Conservation (phyloP, 768 basidiomycete genomes). For the Aureoboletus auriporus region DNA sequence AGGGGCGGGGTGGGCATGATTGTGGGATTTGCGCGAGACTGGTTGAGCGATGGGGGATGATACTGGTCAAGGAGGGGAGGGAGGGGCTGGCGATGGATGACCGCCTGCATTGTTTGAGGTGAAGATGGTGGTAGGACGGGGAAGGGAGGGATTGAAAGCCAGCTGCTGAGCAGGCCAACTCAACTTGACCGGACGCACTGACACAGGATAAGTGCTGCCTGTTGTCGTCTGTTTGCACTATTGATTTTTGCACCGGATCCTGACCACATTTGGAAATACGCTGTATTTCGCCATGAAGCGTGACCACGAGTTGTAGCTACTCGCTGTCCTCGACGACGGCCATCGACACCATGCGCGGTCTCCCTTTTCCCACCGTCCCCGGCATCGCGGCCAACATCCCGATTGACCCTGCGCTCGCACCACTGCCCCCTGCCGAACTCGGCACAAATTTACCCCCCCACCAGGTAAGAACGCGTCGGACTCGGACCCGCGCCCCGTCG, state of each 20-base stretch:
- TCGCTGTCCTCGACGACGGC: conserved; percentile 38
- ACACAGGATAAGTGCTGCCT: conserved; percentile 31
- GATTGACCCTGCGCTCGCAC: conserved; percentile 71
- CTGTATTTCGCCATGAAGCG: conserved; percentile 19
- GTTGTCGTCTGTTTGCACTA: conserved; percentile 24
- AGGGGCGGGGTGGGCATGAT: conserved; percentile 70
- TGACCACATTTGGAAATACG: conserved; percentile 6
- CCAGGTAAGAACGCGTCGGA: conserved; percentile 34
- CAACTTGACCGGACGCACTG: conserved; percentile 24
- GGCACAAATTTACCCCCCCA: conserved; percentile 19
- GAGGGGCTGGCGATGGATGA: conserved; percentile 59
- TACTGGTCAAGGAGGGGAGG: conserved; percentile 62
- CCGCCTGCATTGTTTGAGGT: conserved; percentile 62
- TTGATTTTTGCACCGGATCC: conserved; percentile 4
- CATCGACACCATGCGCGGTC: conserved; percentile 49
- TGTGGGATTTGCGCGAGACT: conserved; percentile 44
- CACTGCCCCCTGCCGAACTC: conserved; percentile 9
- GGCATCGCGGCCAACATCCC: conserved; percentile 47
- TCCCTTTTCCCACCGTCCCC: conserved; percentile 40
- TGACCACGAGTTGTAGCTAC: conserved; percentile 17
- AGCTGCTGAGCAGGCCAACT: conserved; percentile 28
- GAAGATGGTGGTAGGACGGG: conserved; percentile 44
- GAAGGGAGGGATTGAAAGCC: conserved; percentile 32
- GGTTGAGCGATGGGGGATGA: conserved; percentile 54
- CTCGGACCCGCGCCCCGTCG: conserved; percentile 1